Evolutionary conservation across 1,284 basidiomycete species (phyloP), one percentile per base, ranked within the genome.

Genomic region (Sutorius eximius): DNA sequence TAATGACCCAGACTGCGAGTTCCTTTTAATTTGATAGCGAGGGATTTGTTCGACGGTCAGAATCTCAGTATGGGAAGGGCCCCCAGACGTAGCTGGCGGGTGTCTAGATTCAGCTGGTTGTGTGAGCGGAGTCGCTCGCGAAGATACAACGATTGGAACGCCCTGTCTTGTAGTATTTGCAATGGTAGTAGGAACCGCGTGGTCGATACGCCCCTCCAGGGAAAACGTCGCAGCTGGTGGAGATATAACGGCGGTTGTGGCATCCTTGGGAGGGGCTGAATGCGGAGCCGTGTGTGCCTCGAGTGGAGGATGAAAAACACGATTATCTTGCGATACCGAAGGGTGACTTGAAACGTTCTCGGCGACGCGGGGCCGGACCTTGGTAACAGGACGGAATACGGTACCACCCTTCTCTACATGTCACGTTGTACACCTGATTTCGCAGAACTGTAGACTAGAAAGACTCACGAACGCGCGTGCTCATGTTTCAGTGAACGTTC

Each of bases 391-490:
- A 61, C 78, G 81, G 63, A 90, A 90, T 56, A 89, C 71, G 12
- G 83, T 78, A 12, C 78, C 76, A 18, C 88, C 88, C 68, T 90
- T 90, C 66, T 90, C 88, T 90, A 61, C 16, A 43, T 41, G 30
- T 56, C 45, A 40, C 51, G 53, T 61, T 54, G 45, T 20, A 32
- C 37, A 55, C 3, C 49, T 32, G 46, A 38, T 37, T 13, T 13
- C 45, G 32, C 16, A 52, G 34, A 36, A 37, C 8, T 6, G 40
- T n/a, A 52, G 51, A 37, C 30, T 13, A 18, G 29, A 51, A 38
- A 48, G 54, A 81, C 87, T 80, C 66, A 90, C 88, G 87, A 70
- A 90, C 87, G 68, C 88, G 82, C 58, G 82, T 86, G 41, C 84
- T 86, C 88, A 89, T 90, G 37, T 51, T 51, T 44, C 13, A 37